A percentile compares a stretch with the other conserved stretches of the same genome.
phyloP scores from a whole-genome alignment of 2,329 filamentous ascomycete species.

The Venturiaceae sp. region DNA sequence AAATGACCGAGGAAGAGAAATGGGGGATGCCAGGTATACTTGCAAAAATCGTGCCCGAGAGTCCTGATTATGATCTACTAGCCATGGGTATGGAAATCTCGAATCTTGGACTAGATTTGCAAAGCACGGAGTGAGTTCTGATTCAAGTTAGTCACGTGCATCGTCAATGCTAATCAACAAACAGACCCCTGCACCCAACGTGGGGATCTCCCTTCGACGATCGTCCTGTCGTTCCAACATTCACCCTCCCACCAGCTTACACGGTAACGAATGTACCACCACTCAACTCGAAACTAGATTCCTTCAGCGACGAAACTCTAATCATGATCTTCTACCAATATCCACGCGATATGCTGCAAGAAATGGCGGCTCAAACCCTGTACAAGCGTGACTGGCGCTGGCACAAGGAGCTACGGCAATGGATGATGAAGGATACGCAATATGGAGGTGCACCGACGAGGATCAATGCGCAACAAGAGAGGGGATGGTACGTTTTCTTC shows the following conservation, averaged over 20 bases:
- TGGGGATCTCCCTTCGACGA: conserved; percentile 49
- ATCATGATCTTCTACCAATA: conserved; percentile 63
- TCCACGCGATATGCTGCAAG: conserved; percentile 55
- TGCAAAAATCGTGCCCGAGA: conserved; percentile 45
- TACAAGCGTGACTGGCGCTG: conserved; percentile 43
- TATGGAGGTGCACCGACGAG: conserved; percentile 27
- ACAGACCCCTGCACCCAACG: not conserved
- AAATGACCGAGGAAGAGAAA: conserved; percentile 51
- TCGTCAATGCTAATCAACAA: not conserved
- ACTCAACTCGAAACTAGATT: conserved; percentile 46
- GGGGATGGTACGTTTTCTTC: conserved; percentile 45
- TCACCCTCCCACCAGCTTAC: conserved; percentile 53
- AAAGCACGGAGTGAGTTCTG: conserved; percentile 45
- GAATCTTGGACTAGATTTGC: conserved; percentile 53
- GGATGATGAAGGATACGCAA: conserved; percentile 45
- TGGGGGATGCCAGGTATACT: conserved; percentile 52
- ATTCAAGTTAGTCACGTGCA: not conserved
- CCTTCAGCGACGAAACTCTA: conserved; percentile 54
- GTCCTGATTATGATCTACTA: conserved; percentile 38
- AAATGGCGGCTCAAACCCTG: conserved; percentile 54
- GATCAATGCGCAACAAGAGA: conserved; percentile 36
- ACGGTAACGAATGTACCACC: conserved; percentile 57
- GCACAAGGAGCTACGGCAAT: conserved; percentile 43
- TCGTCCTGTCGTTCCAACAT: conserved; percentile 53
- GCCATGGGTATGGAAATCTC: conserved; percentile 56